phyloP scores from a whole-genome alignment of 2,329 filamentous ascomycete species.

The Alternaria consortialis region DNA sequence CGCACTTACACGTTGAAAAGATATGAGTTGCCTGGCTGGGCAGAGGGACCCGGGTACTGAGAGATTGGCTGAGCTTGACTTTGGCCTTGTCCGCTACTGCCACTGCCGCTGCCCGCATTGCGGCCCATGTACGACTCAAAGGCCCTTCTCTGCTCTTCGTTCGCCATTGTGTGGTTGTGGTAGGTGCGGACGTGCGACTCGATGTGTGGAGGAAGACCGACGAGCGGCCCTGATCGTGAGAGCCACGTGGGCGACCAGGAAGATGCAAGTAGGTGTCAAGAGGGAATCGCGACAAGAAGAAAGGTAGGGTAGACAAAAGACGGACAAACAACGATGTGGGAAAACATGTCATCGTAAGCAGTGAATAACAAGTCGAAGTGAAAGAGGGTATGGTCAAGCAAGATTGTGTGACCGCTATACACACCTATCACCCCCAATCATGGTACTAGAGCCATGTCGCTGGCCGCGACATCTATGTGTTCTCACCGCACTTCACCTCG shows the following conservation, averaged over 20 bases:
- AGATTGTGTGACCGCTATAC: background rate
- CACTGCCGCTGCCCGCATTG: constrained; percentile 12
- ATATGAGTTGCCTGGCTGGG: constrained; percentile 30
- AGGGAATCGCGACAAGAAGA: background rate
- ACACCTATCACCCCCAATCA: background rate
- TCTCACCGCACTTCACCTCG: constrained; percentile 7
- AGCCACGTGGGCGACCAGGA: constrained; percentile 6
- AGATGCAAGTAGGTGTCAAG: constrained; percentile 1
- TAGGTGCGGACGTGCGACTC: constrained; percentile 24
- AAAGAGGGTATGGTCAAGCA: constrained; percentile 11
- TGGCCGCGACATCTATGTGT: background rate
- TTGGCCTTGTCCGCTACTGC: constrained; percentile 11
- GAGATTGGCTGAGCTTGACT: constrained; percentile 25
- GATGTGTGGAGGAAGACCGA: constrained; percentile 17
- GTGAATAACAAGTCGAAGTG: constrained; percentile 15
- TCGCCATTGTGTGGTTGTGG: constrained; percentile 31
- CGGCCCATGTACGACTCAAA: constrained; percentile 44
- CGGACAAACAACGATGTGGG: background rate
- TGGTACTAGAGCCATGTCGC: background rate
- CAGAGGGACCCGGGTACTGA: constrained; percentile 29
- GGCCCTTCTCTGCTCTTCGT: constrained; percentile 42
- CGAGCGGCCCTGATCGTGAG: constrained; percentile 5
- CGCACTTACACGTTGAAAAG: constrained; percentile 41
- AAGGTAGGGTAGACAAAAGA: constrained; percentile 4
- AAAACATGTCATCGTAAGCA: background rate